Conservation (phyloP, 2,329 filamentous ascomycete genomes). For the Penicillium griseofulvum region DNA sequence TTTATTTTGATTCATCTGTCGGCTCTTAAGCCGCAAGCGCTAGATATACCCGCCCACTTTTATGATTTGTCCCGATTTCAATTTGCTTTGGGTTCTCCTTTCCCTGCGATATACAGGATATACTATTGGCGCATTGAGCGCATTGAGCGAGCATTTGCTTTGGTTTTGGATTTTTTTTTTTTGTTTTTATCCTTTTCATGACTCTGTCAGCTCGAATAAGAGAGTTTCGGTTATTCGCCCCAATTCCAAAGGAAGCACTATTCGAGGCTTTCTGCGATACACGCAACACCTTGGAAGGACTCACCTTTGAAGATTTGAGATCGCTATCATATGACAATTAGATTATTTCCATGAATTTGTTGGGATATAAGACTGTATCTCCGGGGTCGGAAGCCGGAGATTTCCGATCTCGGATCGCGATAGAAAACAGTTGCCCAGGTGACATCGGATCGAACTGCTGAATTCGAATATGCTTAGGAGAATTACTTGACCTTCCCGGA, state of each 20-base stretch:
- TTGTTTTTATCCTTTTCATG: not conserved
- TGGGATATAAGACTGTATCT: not conserved
- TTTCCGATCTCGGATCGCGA: not conserved
- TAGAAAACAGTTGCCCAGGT: not conserved
- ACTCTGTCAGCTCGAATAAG: not conserved
- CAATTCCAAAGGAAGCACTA: not conserved
- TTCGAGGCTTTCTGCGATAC: not conserved
- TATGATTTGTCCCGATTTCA: not conserved
- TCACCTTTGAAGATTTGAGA: not conserved
- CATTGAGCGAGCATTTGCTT: conserved; percentile 4
- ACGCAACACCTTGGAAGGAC: not conserved
- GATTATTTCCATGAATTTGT: not conserved
- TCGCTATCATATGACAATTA: not conserved
- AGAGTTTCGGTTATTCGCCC: not conserved
- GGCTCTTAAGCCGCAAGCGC: not conserved
- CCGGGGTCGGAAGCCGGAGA: not conserved
- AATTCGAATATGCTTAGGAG: conserved; percentile 4
- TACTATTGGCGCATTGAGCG: conserved; percentile 5
- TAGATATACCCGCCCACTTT: conserved; percentile 7
- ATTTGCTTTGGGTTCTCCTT: not conserved
- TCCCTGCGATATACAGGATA: conserved; percentile 1
- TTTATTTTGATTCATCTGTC: not conserved
- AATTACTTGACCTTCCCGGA: not conserved
- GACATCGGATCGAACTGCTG: conserved; percentile 9
- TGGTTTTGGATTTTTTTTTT: not conserved